Evolutionary conservation across 768 basidiomycete genomes (phyloP), one percentile per base, ranked within the genome.

Genomic region (Russula emetica): DNA sequence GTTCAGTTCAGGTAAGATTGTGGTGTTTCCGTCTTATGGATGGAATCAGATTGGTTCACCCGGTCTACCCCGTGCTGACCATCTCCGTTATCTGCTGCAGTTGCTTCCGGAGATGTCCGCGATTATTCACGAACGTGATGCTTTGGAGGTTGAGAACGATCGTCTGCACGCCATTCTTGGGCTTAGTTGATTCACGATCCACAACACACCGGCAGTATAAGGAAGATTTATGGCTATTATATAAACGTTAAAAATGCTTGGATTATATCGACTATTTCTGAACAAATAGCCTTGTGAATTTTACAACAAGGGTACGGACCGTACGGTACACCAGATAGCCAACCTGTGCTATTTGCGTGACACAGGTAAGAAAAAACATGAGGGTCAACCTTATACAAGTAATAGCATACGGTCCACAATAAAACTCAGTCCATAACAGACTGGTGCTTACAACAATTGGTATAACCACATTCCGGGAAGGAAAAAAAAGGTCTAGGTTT

Each of bases 91-190:
- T 45, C 22, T 20, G 18, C 32, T 24, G 53, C 47, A 64, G 58
- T 32, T 60, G 20, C 45, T 60, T 13, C 47, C 53, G 2, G 58
- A 64, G 13, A 60, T 64, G 53, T 55, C 53, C 11, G 47, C 47
- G 28, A 60, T 60, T 24, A 60, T 60, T 34, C 47, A 34, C 38
- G 16, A 64, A 32, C 32, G 58, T 9, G 63, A 64, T 50, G 36
- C 58, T 24, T 18, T 64, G 5, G 58, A 60, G 40, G 47, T 47
- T 34, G 45, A 64, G 54, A 50, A 60, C 22, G 14, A 28, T 28
- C 59, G 54, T 16, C 28, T 64, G 54, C 52, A 28, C 13, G 18
- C 52, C n/a, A 20, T 40, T 45, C 30, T 58, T n/a, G 30, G 30
- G 13, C 5, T 8, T 14, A 36, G 30, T 22, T 34, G 34, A 36